Base-by-base conservation (phyloP, 352 stramenopile genomes). In the Globisporangium nunn region DNA sequence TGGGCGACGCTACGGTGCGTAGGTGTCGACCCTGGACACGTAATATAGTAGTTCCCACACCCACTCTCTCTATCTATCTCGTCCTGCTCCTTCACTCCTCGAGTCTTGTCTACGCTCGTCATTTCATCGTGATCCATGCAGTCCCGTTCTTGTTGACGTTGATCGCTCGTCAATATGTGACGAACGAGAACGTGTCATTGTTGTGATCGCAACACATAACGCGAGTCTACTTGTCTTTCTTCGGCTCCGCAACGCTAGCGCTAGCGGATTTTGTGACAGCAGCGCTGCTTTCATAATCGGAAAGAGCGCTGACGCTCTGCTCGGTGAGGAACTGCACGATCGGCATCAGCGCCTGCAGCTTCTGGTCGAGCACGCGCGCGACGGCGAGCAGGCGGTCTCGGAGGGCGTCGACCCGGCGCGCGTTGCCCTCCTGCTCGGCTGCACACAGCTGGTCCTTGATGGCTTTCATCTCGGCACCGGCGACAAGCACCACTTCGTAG, bases 1-100 rank as follows among this genome's bases (percentile, higher is more conserved):
- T 80, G 75, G 79, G 74, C 71, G 80, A 89, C 80, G 79, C 84
- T 94, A 94, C 84, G 84, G 84, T 92, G 84, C 84, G 84, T 93
- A 91, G 83, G 85, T 94, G 85, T 85, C 74, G 85, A 94, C 85
- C 85, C 46, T 57, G 53, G 18, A 56, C 66, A 52, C 66, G 60
- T 31, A 78, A 78, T 74, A 74, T 63, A 77, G 57, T 46, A 59
- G 61, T 41, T 52, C 56, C 50, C 47, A 31, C 46, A 63, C n/a
- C 14, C 28, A 60, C 5, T 29, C 48, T 51, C 29, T 14, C 45
- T 58, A 14, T 29, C 4, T 44, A 23, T 23, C 23, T 23, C 23
- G 23, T 23, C 23, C 23, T 23, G 23, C 23, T 23, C 23, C 23
- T 23, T 23, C 23, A 23, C 23, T 23, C 23, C 23, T 23, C 23